Conservation (phyloP, 768 basidiomycete genomes). For the Mycena albidolilacea region DNA sequence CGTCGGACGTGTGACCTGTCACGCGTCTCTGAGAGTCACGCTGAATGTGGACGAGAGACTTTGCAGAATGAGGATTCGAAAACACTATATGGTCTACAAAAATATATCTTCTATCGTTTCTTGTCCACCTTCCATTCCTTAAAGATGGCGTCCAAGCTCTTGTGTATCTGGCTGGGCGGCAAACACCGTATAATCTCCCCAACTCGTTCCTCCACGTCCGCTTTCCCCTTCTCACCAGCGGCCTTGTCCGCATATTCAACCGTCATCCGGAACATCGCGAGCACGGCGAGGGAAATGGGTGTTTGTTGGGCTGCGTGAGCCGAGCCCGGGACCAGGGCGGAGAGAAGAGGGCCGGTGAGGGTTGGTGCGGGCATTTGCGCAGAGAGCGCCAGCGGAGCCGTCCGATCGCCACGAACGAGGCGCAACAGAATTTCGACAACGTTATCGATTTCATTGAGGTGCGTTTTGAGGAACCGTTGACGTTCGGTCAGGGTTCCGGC, state of each 20-base stretch:
- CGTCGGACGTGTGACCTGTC: slow-evolving; percentile 27
- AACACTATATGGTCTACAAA: slow-evolving; percentile 14
- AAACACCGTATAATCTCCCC: slow-evolving; percentile 93
- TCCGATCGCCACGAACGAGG: slow-evolving; percentile 91
- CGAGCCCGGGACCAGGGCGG: slow-evolving; percentile 81
- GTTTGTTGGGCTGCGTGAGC: slow-evolving; percentile 93
- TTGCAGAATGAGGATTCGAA: background rate
- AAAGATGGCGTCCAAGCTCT: slow-evolving; percentile 95
- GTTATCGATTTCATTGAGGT: slow-evolving; percentile 89
- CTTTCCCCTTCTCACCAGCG: slow-evolving; percentile 74
- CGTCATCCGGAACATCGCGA: slow-evolving; percentile 91
- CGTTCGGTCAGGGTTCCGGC: slow-evolving; percentile 83
- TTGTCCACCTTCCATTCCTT: slow-evolving; percentile 92
- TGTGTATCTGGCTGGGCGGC: slow-evolving; percentile 90
- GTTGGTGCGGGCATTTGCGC: slow-evolving; percentile 71
- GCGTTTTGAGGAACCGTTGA: slow-evolving; percentile 89
- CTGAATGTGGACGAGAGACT: too few relatives aligned
- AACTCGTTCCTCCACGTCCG: slow-evolving; percentile 80
- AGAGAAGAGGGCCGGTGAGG: slow-evolving; percentile 78
- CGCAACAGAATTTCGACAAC: slow-evolving; percentile 94
- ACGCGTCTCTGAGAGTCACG: background rate
- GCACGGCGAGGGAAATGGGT: slow-evolving; percentile 92
- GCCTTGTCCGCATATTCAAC: slow-evolving; percentile 87
- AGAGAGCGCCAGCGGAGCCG: slow-evolving; percentile 78
- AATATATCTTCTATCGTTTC: slow-evolving; percentile 63